Evolutionary conservation across 2,329 filamentous ascomycete species (phyloP), one percentile per base, ranked within the genome.

Genomic region (Ascochyta fabae): DNA sequence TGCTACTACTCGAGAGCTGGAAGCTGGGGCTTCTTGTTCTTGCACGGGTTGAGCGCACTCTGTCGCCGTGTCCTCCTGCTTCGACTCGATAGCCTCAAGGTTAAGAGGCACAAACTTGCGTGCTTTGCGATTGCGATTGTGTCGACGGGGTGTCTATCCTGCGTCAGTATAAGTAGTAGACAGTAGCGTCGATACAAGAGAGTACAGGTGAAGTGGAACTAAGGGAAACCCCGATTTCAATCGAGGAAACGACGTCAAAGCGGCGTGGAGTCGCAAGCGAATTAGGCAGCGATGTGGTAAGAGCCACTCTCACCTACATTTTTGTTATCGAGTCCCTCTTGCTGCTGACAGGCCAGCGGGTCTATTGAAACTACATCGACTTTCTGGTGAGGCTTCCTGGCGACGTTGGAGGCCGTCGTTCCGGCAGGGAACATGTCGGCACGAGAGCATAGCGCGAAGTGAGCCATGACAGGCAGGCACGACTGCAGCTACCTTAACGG

Each of bases 281-380:
- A 31, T 13, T 12, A 31, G 29, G 27, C 40, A 46, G 23, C 29
- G 16, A 24, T 8, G 40, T 15, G 13, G n/a, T 15, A 10, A 10
- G 19, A 6, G 26, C 22, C 24, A 13, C 35, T 38, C 48, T 64
- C 33, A 66, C 67, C 53, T 61, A 66, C 68, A 33, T 53, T 48
- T 8, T 12, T 3, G 23, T 39, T 38, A 4, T 15, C 26, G 23
- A 64, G 60, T 7, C 56, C 49, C 34, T 65, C 23, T 43, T 62
- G 5, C 33, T 70, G 65, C 38, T 69, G 63, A 66, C 61, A 64
- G 9, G 63, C 67, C 48, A 64, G 47, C 9, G 35, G 6, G n/a
- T 61, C 53, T 3, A n/a, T 43, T 6, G 34, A 5, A 12, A 15
- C 15, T 4, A 24, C 12, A 1, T 26, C 6, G 15, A 34, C 12